Evolutionary conservation across 257 asterid genomes (phyloP).

Genomic region (Capsicum pubescens): DNA sequence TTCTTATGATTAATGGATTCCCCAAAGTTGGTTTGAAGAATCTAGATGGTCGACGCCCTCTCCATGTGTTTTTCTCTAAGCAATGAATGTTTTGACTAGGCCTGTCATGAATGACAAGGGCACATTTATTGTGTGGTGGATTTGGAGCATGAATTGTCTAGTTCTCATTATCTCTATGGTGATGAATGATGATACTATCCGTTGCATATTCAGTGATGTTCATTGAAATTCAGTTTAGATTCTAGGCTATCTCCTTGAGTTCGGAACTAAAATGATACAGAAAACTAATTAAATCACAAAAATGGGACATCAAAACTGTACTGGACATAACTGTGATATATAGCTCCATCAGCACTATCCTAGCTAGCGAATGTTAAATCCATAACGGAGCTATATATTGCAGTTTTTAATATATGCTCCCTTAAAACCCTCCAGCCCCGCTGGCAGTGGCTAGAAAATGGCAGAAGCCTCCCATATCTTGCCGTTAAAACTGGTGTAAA

Average conservation of each 20-base stretch:
- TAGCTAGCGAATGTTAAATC: not conserved
- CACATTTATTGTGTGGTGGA: not conserved
- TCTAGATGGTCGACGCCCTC: not conserved
- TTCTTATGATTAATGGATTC: not conserved
- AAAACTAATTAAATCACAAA: not conserved
- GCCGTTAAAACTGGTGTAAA: not conserved
- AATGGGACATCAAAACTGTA: not conserved
- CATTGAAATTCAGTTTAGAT: not conserved
- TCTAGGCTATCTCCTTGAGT: not conserved
- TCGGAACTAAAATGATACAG: not conserved
- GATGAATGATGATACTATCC: not conserved
- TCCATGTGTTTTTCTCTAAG: not conserved
- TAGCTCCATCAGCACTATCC: not conserved
- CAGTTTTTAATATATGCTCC: not conserved
- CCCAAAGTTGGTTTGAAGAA: not conserved
- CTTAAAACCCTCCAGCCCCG: not conserved
- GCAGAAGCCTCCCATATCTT: not conserved
- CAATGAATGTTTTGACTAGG: not conserved
- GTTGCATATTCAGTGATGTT: not conserved
- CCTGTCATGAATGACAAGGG: not conserved
- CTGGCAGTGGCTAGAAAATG: no score
- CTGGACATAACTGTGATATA: not conserved
- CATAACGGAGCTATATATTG: not conserved
- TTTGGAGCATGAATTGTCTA: conserved; percentile 1
- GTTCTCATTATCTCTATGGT: not conserved